A percentile compares a stretch with the other conserved stretches of the same genome.
phyloP scores from a whole-genome alignment of 202 grass and related monocot genomes.

The Bolboschoenoplectus hybrid region DNA sequence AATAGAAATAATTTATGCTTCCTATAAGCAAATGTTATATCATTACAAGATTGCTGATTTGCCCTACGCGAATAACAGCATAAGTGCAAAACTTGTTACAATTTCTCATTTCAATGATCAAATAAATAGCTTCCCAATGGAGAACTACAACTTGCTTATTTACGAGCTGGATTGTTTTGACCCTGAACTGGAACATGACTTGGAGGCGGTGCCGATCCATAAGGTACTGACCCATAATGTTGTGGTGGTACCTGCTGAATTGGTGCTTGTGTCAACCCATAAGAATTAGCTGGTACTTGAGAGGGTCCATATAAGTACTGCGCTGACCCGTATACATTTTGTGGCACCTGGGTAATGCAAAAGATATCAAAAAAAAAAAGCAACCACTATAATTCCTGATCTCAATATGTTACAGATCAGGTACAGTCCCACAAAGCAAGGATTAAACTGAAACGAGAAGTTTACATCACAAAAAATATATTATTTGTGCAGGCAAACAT shows the following conservation, averaged over 20 bases:
- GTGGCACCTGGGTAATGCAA: slow-evolving; percentile 26
- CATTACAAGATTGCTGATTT: slow-evolving; percentile 23
- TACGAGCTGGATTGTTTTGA: slow-evolving; percentile 32
- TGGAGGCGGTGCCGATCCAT: background rate
- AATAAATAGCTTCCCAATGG: slow-evolving; percentile 24
- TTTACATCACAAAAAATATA: background rate
- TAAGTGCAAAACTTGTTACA: background rate
- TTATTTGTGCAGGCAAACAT: background rate
- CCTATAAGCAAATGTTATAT: slow-evolving; percentile 27
- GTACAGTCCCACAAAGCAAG: no score
- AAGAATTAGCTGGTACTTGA: slow-evolving; percentile 35
- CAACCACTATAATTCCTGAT: background rate
- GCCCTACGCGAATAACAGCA: background rate
- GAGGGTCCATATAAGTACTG: slow-evolving; percentile 36
- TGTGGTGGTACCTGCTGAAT: slow-evolving; percentile 5
- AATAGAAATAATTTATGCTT: background rate
- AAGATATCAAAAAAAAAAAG: slow-evolving; percentile 20
- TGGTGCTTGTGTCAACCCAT: slow-evolving; percentile 27
- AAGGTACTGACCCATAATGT: slow-evolving; percentile 21
- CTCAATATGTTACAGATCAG: background rate
- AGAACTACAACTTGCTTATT: slow-evolving; percentile 35
- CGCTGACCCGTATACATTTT: slow-evolving; percentile 26
- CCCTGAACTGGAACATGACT: slow-evolving; percentile 18
- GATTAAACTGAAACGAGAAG: background rate
- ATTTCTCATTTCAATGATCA: slow-evolving; percentile 29